Percentiles rank a stretch among this genome's conserved stretches.
Evolutionary conservation across 169 alveolate species (phyloP).

Genomic region (Plasmodium chabaudi): DNA sequence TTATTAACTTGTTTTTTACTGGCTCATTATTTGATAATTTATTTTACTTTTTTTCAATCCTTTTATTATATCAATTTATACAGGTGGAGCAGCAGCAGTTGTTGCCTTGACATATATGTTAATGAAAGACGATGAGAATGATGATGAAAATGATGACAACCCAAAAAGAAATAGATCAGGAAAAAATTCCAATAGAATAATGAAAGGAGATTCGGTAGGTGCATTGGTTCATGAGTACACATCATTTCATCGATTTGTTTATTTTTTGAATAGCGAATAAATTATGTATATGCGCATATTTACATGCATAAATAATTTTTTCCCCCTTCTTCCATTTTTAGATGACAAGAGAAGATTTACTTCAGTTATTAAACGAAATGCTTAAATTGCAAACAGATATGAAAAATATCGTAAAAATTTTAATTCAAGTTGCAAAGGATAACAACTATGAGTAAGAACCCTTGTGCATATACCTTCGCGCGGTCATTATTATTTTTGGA

Average conservation of each 20-base stretch:
- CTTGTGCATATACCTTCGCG: background rate
- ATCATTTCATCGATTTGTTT: background rate
- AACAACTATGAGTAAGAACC: conserved; percentile 63
- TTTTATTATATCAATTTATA: background rate
- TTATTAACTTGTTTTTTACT: background rate
- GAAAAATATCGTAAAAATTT: conserved; percentile 78
- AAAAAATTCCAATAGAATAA: conserved; percentile 27
- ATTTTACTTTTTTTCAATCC: conserved; percentile 1
- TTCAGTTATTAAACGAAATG: conserved; percentile 81
- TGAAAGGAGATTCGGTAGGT: conserved; percentile 73
- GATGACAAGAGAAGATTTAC: conserved; percentile 80
- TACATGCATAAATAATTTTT: background rate
- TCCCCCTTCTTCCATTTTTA: conserved; percentile 1
- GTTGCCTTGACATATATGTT: conserved; percentile 81
- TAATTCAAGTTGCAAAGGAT: conserved; percentile 77
- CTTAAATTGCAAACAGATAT: conserved; percentile 82
- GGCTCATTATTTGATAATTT: too few species aligned
- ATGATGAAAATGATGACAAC: conserved; percentile 52
- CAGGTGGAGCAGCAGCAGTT: conserved; percentile 83
- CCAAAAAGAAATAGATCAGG: conserved; percentile 34
- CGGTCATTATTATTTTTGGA: background rate
- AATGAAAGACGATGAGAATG: conserved; percentile 78
- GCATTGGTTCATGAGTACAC: background rate
- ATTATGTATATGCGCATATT: background rate
- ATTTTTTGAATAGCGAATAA: background rate